Conservation (phyloP, 2,329 filamentous ascomycete species). For the Cordyceps farinosa region DNA sequence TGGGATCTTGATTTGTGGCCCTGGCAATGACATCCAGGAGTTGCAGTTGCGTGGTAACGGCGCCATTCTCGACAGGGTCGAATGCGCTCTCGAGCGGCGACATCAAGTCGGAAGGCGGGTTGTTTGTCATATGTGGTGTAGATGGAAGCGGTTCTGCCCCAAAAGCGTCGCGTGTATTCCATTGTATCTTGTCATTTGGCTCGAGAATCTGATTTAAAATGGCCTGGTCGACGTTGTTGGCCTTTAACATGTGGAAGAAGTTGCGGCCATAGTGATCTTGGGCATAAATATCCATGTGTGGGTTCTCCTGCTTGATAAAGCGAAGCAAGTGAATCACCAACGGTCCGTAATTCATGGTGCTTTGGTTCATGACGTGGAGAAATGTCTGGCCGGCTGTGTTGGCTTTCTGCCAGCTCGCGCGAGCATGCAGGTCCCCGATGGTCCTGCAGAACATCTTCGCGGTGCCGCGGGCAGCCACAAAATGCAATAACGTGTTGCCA, state of each 20-base stretch:
- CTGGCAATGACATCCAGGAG: constrained; percentile 37
- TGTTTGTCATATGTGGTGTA: constrained; percentile 2
- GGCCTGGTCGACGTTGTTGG: constrained; percentile 28
- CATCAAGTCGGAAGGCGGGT: constrained; percentile 21
- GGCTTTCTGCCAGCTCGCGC: background rate
- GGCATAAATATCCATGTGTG: constrained; percentile 30
- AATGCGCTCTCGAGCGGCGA: constrained; percentile 22
- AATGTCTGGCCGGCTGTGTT: constrained; percentile 50
- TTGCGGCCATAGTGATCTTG: constrained; percentile 51
- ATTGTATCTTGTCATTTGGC: constrained; percentile 29
- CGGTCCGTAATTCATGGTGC: constrained; percentile 32
- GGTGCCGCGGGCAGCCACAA: constrained; percentile 38
- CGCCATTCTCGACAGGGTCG: constrained; percentile 24
- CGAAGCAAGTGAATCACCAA: constrained; percentile 29
- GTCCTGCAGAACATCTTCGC: constrained; percentile 29
- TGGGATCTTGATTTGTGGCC: constrained; percentile 32
- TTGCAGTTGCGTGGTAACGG: constrained; percentile 24
- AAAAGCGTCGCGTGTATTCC: constrained; percentile 49
- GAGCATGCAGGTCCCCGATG: constrained; percentile 22
- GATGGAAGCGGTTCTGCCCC: constrained; percentile 22
- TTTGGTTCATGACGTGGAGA: constrained; percentile 39
- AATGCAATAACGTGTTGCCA: constrained; percentile 46
- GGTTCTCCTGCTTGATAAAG: constrained; percentile 20
- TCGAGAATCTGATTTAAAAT: constrained; percentile 33
- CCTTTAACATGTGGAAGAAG: constrained; percentile 44